Evolutionary conservation across 202 grass and related monocot genomes (phyloP).

Genomic region (Hordeum pubiflorum): DNA sequence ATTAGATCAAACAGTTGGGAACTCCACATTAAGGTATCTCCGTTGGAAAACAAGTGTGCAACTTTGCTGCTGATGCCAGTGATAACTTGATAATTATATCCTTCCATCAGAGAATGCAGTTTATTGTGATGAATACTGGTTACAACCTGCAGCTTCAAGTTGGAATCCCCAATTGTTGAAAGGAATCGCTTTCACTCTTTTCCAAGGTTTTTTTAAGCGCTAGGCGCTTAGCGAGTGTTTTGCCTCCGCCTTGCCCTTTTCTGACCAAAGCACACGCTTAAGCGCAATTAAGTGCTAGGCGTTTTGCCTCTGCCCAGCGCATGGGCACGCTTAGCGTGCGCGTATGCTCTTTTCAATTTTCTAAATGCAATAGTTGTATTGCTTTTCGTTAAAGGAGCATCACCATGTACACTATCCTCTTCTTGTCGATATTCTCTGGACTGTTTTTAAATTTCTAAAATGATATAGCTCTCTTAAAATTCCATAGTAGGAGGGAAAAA

Average conservation of each 20-base stretch:
- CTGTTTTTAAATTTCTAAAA: background rate
- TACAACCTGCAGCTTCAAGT: background rate
- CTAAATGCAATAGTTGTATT: background rate
- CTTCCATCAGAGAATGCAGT: background rate
- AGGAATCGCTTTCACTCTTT: background rate
- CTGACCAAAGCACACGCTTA: no score
- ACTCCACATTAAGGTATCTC: background rate
- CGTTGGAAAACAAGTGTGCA: background rate
- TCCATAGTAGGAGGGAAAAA: background rate
- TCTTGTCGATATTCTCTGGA: background rate
- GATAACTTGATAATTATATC: background rate
- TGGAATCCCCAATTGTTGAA: background rate
- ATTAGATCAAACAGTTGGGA: background rate
- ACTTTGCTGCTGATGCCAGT: background rate
- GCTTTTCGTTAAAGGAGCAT: background rate
- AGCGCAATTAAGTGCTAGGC: no score
- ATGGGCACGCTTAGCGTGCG: no score
- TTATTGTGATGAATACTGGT: background rate
- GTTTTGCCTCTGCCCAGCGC: no score
- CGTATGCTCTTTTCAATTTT: background rate
- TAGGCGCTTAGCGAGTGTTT: no score
- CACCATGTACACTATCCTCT: background rate
- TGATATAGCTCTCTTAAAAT: background rate
- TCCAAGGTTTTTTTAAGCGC: no score
- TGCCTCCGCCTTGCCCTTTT: no score